Conservation (phyloP, 2,329 filamentous ascomycete species). For the Aspergillus viridinutans region DNA sequence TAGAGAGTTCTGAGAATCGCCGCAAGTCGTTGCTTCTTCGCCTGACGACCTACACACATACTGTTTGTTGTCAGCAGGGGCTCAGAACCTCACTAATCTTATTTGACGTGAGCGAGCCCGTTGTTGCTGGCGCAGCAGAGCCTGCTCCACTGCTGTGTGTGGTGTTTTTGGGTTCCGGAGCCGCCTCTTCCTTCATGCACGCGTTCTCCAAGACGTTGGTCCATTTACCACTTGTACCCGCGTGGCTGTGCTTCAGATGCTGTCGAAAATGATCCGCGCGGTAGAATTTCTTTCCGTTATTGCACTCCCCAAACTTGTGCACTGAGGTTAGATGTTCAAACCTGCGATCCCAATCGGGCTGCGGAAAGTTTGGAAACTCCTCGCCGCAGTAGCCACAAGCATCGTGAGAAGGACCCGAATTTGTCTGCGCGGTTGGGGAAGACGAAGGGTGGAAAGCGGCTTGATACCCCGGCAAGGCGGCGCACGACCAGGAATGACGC, state of each 20-base stretch:
- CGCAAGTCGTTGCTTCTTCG: background rate
- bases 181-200: slow-evolving; percentile 82
- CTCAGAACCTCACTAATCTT: slow-evolving; percentile 28
- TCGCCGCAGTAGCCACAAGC: slow-evolving; percentile 93
- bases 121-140: slow-evolving; percentile 3
- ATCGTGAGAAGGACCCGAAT: slow-evolving; percentile 50
- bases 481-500: slow-evolving; percentile 95
- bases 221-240: slow-evolving; percentile 95
- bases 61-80: slow-evolving; percentile 21
- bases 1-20: background rate
- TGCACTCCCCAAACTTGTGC: slow-evolving; percentile 98
- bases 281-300: slow-evolving; percentile 97
- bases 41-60: background rate
- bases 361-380: slow-evolving; percentile 71
- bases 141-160: slow-evolving; percentile 2
- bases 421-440: slow-evolving; percentile 33
- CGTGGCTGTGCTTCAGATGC: slow-evolving; percentile 96
- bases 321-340: slow-evolving; percentile 82
- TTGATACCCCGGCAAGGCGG: slow-evolving; percentile 69
- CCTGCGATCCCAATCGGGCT: slow-evolving; percentile 82
- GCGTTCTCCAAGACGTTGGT: slow-evolving; percentile 96
- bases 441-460: slow-evolving; percentile 83
- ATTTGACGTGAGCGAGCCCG: slow-evolving; percentile 22
- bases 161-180: slow-evolving; percentile 25
- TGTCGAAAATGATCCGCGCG: slow-evolving; percentile 96